Evolutionary conservation across 148 eudicot genomes (phyloP), one percentile per base, ranked within the genome.

Genomic region (Cornus suecica): DNA sequence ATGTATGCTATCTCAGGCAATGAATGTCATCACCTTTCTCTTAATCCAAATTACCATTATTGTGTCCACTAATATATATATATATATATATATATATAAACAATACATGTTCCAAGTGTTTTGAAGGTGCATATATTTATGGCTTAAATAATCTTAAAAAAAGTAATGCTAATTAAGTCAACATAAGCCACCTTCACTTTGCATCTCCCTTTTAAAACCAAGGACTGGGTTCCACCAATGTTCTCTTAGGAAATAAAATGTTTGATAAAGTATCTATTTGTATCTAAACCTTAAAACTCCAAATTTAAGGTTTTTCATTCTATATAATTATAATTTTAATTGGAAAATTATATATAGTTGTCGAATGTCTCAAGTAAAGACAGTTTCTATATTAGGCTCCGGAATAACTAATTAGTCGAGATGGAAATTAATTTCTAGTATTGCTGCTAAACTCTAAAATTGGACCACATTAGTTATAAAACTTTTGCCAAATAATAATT

Each of bases 1-100:
- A 16, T 26, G 76, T 52, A 82, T 89, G 90, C 84, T 79, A 64
- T 83, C 74, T 37, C 31, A 88, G 89, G 90, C 78, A 85, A 81
- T 79, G 66, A 68, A 75, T 88, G 83, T 34, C 80, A 89, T 85
- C 88, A 82, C 34, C 73, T 28, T 54, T 63, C 34, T 22, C 75
- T 37, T 32, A 41, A 80, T 80, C 48, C n/a, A 72, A 77, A 45
- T 67, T 51, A 37, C 69, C 52, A 80, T 78, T 71, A 75, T 81
- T 58, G 3, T 71, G 70, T 68, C 64, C 45, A 78, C 58, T 51
- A 67, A 66, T 66, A 54, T 6, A 23, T 56, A 0, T 3, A 56
- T 32, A 56, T n/a, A 66, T 66, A 54, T 6, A 23, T 56, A 0
- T 3, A 56, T 32, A 56, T n/a, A 8, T 16, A 16, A 56, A 58